Evolutionary conservation across 331 rosid species (phyloP), one percentile per base, ranked within the genome.

Genomic region (Acacia concinna): DNA sequence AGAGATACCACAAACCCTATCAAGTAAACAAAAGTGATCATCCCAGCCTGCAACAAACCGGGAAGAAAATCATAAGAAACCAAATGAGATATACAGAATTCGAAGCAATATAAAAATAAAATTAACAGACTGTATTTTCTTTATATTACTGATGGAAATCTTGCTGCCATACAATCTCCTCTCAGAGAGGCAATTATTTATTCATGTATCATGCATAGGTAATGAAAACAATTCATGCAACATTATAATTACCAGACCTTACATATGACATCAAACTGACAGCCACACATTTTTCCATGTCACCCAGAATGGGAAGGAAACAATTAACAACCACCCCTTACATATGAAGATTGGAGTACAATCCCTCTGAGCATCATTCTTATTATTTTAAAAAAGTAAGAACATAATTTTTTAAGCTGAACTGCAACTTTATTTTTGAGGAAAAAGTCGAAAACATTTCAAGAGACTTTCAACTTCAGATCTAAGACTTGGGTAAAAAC

Each of bases 1-100:
- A 64, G 77, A 84, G 92, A 91, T 83, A 87, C 86, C 66, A 90
- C 76, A 77, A 91, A 83, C 34, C 97, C 98, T 56, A 97, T 87
- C 84, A 88, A 72, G 44, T 91, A 78, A 79, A 92, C 78, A 77
- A 88, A 59, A 76, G 81, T 57, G 68, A 95, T 86, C 20, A 87
- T 81, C 85, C 97, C 98, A 84, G 86, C 89, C 98, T 92, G 91
- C 87, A 90, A 71, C 60, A 84, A 76, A 79, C 32, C 30, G 18
- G 38, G 64, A 67, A 30, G 18, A 13, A 74, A 74, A 73, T 54
- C 34, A 80, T 76, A 37, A 72, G 67, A 74, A 40, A n/a, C 43
- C 41, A 43, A 25, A 35, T 18, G 59, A 68, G 30, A 28, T 30
- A 20, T 14, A 15, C 38, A 60, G 38, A 15, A 67, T 60, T 21